Percentiles rank a stretch among this genome's conserved stretches.
These are phyloP conservation scores for Naganishia sp. DNA, from an alignment of 1,284 basidiomycete genomes.

Conservation along the genomic window DNA sequence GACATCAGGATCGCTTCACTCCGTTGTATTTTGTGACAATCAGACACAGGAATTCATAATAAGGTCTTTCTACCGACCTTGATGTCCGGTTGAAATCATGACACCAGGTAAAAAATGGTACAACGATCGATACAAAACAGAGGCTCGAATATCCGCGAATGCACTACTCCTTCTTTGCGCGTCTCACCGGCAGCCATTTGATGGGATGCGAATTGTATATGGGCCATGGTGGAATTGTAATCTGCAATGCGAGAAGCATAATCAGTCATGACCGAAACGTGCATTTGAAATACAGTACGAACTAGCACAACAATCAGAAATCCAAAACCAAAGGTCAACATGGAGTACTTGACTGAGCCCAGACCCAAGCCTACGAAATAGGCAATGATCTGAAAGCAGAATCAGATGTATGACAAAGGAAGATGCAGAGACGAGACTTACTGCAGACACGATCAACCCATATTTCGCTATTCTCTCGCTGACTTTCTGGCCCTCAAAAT, in stretches of 20 bases:
- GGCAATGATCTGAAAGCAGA: conserved; percentile 26
- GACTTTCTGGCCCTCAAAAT: conserved; percentile 32
- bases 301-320: conserved; percentile 30
- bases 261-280: too few species aligned
- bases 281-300: neutral
- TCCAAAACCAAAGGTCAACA: conserved; percentile 31
- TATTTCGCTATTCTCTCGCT: conserved; percentile 29
- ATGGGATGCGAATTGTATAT: conserved; percentile 31
- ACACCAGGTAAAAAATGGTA: neutral
- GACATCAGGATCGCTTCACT: too few species aligned
- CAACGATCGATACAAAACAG: neutral
- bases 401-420: neutral
- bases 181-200: conserved; percentile 30
- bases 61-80: too few species aligned
- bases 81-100: too few species aligned
- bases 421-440: conserved; percentile 3
- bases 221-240: conserved; percentile 33
- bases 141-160: too few species aligned
- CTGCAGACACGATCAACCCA: conserved; percentile 26
- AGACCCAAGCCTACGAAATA: conserved; percentile 23
- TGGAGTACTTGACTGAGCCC: conserved; percentile 25
- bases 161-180: conserved; percentile 18
- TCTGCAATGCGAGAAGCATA: neutral
- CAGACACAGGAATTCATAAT: too few species aligned
- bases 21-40: too few species aligned